Percentiles rank a stretch among this genome's conserved stretches.
phyloP scores from a whole-genome alignment of 495 filamentous ascomycete species.

The Penicillium mononematosum region DNA sequence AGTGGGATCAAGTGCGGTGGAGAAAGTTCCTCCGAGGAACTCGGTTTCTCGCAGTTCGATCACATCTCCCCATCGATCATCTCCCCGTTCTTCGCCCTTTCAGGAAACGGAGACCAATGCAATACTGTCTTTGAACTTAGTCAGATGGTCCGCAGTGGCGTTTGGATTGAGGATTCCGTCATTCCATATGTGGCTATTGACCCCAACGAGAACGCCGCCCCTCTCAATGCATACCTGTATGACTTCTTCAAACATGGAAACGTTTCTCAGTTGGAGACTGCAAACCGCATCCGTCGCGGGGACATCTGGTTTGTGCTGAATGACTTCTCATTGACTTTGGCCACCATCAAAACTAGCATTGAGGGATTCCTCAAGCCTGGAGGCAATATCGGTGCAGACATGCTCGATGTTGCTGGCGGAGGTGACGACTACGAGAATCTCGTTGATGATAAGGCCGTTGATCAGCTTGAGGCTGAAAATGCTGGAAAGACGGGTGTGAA shows the following conservation, averaged over 20 bases:
- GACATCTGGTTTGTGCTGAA: slow-evolving; percentile 69
- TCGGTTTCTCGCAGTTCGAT: not conserved
- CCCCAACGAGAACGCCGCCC: slow-evolving; percentile 51
- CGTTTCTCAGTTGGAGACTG: slow-evolving; percentile 49
- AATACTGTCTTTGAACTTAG: slow-evolving; percentile 62
- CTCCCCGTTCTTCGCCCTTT: slow-evolving; percentile 70
- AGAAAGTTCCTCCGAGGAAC: not conserved
- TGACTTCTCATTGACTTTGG: slow-evolving; percentile 69
- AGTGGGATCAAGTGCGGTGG: slow-evolving; percentile 33
- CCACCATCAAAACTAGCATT: slow-evolving; percentile 60
- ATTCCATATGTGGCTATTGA: slow-evolving; percentile 63
- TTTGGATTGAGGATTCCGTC: slow-evolving; percentile 70
- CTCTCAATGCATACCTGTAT: slow-evolving; percentile 64
- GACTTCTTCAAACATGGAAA: slow-evolving; percentile 64
- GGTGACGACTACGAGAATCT: slow-evolving; percentile 19
- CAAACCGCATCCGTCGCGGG: slow-evolving; percentile 58
- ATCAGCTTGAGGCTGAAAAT: slow-evolving; percentile 1
- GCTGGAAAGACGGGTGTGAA: not conserved
- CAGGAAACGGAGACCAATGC: slow-evolving; percentile 63
- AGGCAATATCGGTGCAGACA: slow-evolving; percentile 13
- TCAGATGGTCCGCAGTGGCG: slow-evolving; percentile 55
- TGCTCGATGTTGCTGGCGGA: slow-evolving; percentile 20
- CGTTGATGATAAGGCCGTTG: slow-evolving; percentile 8
- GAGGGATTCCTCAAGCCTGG: slow-evolving; percentile 32
- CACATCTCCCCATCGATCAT: slow-evolving; percentile 41